A percentile compares a stretch with the other conserved stretches of the same genome.
Conservation (phyloP, 106 monocot genomes). For the Xerophyta viscosa region DNA sequence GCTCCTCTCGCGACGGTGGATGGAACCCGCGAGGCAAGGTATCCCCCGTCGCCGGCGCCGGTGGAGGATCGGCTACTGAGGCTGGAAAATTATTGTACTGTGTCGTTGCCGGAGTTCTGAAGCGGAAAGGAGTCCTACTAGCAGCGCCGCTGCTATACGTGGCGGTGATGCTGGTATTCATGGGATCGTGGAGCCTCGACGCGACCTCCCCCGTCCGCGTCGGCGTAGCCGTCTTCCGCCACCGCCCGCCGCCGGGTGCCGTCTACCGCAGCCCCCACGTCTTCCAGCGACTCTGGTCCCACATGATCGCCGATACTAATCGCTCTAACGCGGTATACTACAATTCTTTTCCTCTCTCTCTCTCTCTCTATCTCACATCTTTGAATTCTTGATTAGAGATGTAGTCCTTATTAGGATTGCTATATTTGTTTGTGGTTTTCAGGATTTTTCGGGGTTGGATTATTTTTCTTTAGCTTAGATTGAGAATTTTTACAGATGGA, state of each 20-base stretch:
- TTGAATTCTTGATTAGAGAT: too few relatives aligned
- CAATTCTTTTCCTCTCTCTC: background rate
- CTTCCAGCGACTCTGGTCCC: conserved; percentile 61
- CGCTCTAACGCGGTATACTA: conserved; percentile 65
- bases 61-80: conserved; percentile 3
- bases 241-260: conserved; percentile 47
- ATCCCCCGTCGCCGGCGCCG: too few relatives aligned
- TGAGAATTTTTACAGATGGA: too few relatives aligned
- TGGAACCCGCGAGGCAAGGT: conserved; percentile 6
- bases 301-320: conserved; percentile 49
- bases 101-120: conserved; percentile 28
- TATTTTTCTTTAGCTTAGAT: too few relatives aligned
- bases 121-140: conserved; percentile 47
- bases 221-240: conserved; percentile 32
- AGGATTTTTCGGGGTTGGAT: too few relatives aligned
- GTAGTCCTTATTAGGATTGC: too few relatives aligned
- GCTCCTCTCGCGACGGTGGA: background rate
- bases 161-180: conserved; percentile 38
- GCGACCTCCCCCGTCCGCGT: conserved; percentile 25
- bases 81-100: conserved; percentile 22
- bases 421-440: too few relatives aligned
- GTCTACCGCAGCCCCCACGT: conserved; percentile 66
- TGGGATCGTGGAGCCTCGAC: conserved; percentile 29
- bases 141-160: conserved; percentile 54
- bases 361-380: too few relatives aligned